Base-by-base conservation (phyloP, 2,329 filamentous ascomycete species). In the Coniochaeta sp. region DNA sequence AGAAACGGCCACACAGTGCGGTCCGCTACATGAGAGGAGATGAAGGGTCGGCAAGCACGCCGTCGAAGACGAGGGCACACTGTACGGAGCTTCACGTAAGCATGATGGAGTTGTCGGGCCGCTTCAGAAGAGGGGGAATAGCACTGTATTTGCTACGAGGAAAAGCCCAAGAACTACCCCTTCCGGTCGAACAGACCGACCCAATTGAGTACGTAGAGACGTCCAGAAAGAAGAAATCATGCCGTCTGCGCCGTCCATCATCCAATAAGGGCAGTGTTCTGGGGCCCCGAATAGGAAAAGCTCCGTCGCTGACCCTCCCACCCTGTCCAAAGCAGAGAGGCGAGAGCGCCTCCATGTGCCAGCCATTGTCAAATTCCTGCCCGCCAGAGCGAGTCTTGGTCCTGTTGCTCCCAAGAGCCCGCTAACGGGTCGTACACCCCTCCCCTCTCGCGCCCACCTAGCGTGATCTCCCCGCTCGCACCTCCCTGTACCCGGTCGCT, bases 201-300 rank as follows among this genome's bases (percentile, higher is more conserved):
- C 64, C 59, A 63, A 63, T 62, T 44, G 62, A 26, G 34, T 16
- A 52, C 30, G 7, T n/a, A 17, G 59, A 61, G 32, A 50, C n/a
- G 19, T 36, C 58, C 55, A 55, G 56, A 40, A 44, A 30, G 19
- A 52, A n/a, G 24, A 28, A 28, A 52, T 30, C 47, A 52, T 30
- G 47, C 47, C 8, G 12, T 30, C 22, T 8, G 47, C 47, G 22
- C 36, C 9, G 42, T 42, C 34, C 66, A 64, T 65, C 69, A 30
- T 68, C 69, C 71, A 59, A 69, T 73, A 72, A 58, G 64, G 70
- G 72, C 66, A 74, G 71, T 73, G 71, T 67, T 67, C 65, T 70
- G 66, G 64, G 59, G 58, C 64, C 72, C 70, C 59, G 62, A 74
- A 73, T 63, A 59, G 70, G 72, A 69, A 68, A 73, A 69, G 71